A percentile compares a stretch with the other conserved stretches of the same genome.
phyloP scores from a whole-genome alignment of 768 basidiomycete genomes.

The Austroboletus festivus region DNA sequence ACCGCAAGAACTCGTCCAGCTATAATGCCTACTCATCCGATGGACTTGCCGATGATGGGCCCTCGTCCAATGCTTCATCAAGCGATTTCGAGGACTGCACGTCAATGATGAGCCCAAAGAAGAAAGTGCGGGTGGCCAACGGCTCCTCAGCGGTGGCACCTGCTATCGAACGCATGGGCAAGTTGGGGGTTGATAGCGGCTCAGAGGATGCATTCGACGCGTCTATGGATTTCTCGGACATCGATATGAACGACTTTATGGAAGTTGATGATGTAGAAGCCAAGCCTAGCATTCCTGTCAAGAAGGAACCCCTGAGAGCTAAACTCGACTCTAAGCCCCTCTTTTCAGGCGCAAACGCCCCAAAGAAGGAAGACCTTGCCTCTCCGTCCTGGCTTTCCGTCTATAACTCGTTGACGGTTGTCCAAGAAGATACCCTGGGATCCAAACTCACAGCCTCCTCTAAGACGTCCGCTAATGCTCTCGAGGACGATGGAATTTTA shows the following conservation, averaged over 20 bases:
- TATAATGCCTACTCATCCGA: conserved; percentile 40
- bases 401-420: conserved; percentile 67
- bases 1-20: conserved; percentile 28
- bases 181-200: conserved; percentile 55
- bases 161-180: conserved; percentile 53
- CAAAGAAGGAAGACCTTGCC: conserved; percentile 45
- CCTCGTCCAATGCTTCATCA: conserved; percentile 32
- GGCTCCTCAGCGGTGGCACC: conserved; percentile 47
- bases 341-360: conserved; percentile 5
- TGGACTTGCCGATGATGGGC: conserved; percentile 24
- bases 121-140: conserved; percentile 49
- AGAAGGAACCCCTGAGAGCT: conserved; percentile 12
- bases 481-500: conserved; percentile 82
- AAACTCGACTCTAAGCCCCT: conserved; percentile 17
- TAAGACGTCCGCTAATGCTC: conserved; percentile 48
- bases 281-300: conserved; percentile 35
- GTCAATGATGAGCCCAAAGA: conserved; percentile 61
- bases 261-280: conserved; percentile 56
- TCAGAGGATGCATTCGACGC: conserved; percentile 49
- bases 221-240: conserved; percentile 53
- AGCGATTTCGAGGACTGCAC: conserved; percentile 53
- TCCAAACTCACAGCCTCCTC: conserved; percentile 34
- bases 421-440: conserved; percentile 59
- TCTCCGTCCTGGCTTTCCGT: conserved; percentile 70
- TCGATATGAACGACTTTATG: conserved; percentile 54